A percentile compares a stretch with the other conserved stretches of the same genome.
phyloP scores from a whole-genome alignment of 2,329 filamentous ascomycete genomes.

The Claviceps pazoutovae region DNA sequence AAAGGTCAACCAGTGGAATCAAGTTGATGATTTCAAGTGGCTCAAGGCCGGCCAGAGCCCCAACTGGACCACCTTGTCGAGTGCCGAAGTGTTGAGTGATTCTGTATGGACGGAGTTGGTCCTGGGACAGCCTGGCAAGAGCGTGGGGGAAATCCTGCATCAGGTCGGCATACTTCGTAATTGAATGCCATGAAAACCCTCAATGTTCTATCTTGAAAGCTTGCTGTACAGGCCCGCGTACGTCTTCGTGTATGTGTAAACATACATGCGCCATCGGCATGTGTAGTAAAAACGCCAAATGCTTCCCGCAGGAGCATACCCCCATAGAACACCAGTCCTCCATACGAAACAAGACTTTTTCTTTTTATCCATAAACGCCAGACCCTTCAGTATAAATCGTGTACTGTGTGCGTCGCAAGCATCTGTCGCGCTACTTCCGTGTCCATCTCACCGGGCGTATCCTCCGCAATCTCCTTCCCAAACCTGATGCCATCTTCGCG shows the following conservation, averaged over 20 bases:
- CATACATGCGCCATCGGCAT: not conserved
- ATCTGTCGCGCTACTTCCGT: constrained; percentile 10
- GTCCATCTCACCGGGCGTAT: constrained; percentile 26
- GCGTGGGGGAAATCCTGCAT: constrained; percentile 51
- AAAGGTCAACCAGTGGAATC: constrained; percentile 61
- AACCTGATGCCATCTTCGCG: constrained; percentile 30
- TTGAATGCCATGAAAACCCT: not conserved
- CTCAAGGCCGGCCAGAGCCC: constrained; percentile 74
- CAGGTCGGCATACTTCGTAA: constrained; percentile 26
- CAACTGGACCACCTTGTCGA: constrained; percentile 64
- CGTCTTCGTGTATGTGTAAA: not conserved
- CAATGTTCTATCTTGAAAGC: not conserved
- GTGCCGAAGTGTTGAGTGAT: constrained; percentile 43
- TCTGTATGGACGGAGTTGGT: constrained; percentile 57
- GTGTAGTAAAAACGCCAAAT: not conserved
- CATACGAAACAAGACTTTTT: not conserved
- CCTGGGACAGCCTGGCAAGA: constrained; percentile 45
- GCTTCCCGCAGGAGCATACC: not conserved
- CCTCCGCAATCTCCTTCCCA: constrained; percentile 15
- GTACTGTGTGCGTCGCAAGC: not conserved
- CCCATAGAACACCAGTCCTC: not conserved
- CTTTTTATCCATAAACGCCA: not conserved
- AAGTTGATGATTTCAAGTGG: constrained; percentile 98
- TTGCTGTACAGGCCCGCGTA: not conserved
- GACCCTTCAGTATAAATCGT: not conserved